Base-by-base conservation (phyloP, 1,284 basidiomycete species). In the Sporisorium sorghi region DNA sequence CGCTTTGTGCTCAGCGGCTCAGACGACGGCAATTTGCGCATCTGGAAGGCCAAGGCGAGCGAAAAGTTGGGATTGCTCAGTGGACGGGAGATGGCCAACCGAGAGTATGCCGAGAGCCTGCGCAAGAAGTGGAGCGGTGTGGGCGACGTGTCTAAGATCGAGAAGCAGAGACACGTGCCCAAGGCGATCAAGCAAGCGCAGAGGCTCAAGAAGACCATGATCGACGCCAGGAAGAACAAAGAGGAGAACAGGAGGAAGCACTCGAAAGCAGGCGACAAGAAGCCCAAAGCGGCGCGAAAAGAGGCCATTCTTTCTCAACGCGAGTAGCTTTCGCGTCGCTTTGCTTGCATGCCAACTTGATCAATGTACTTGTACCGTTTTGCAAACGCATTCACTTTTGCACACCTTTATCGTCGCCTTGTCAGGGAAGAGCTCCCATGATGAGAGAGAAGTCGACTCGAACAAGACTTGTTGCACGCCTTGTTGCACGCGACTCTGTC, bases 41-140 rank as follows among this genome's bases (percentile, higher is more conserved):
- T 99, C 79, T 99, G 97, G 97, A 99, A 99, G 85, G 90, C 93
- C 14, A 90, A 91, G 61, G 94, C 96, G 1, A 91, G 92, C 1
- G 94, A 97, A 76, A 97, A 93, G 85, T 87, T 99, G 30, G 97
- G 96, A 6, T 89, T 97, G 54, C 87, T 97, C 72, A 93, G 92
- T 53, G 91, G 92, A n/a, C 89, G 94, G 65, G 96, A 99, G 85
- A 89, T 93, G 58, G 93, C 94, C 9, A 90, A 91, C 19, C 92
- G 95, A 77, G 96, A 99, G 85, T 98, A 99, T 86, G 88, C 95
- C 32, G 91, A 94, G 60, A 91, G 89, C 73, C 89, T 99, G 67
- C 90, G 92, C 78, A 90, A 94, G 79, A 89, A 92, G 81, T 99
- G 96, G 95, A 91, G 91, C 82, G 66, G 61, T 2, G 76, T 81